These are phyloP conservation scores for Amanita brunnescens DNA, from an alignment of 768 basidiomycete species.

Conservation along the genomic window DNA sequence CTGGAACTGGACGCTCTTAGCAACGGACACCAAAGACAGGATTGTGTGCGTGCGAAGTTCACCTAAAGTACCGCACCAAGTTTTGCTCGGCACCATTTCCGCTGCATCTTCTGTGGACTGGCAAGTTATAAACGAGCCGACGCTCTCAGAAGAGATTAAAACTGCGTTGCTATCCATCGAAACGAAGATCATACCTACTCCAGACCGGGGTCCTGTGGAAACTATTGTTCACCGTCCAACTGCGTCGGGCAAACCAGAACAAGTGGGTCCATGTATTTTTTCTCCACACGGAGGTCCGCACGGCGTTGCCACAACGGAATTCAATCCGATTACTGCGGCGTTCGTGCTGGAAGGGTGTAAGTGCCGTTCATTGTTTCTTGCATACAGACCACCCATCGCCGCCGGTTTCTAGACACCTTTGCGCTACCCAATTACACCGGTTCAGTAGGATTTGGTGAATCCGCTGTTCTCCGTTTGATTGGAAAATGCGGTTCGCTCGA, in stretches of 20 bases:
- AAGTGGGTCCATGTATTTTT: slow-evolving; percentile 31
- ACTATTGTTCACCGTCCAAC: neutral
- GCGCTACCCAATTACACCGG: slow-evolving; percentile 64
- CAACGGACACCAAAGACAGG: slow-evolving; percentile 32
- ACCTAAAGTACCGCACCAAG: slow-evolving; percentile 35
- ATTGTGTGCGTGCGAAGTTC: slow-evolving; percentile 45
- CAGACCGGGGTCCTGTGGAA: neutral
- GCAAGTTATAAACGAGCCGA: neutral
- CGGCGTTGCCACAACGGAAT: slow-evolving; percentile 35
- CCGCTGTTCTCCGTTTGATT: slow-evolving; percentile 41
- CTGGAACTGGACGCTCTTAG: slow-evolving; percentile 41
- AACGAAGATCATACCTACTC: neutral
- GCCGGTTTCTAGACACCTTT: slow-evolving; percentile 38
- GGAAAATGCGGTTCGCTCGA: slow-evolving; percentile 59
- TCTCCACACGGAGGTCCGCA: slow-evolving; percentile 62
- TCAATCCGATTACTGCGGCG: slow-evolving; percentile 32
- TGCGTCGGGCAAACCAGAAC: neutral
- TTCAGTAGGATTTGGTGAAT: slow-evolving; percentile 57
- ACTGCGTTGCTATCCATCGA: slow-evolving; percentile 30
- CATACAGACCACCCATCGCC: no score
- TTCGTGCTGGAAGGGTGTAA: slow-evolving; percentile 56
- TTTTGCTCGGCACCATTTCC: slow-evolving; percentile 32
- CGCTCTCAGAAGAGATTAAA: slow-evolving; percentile 24
- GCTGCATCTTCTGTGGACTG: neutral
- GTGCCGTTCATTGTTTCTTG: slow-evolving; percentile 17